Base-by-base conservation (phyloP, 805 yeast genomes). In the Wickerhamomyces xylosicus region DNA sequence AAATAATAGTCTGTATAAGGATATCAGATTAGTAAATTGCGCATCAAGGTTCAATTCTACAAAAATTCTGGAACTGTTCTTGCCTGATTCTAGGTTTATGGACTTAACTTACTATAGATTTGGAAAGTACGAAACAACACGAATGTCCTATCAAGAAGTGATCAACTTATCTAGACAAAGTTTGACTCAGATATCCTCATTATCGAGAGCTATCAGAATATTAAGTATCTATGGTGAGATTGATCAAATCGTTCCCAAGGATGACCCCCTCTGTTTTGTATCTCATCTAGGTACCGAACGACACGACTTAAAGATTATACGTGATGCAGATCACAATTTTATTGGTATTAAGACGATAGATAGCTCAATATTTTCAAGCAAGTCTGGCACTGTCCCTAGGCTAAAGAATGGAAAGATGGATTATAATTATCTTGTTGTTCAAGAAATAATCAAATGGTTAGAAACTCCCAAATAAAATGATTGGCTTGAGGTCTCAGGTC, bases 241-340 rank as follows among this genome's bases (percentile, higher is more conserved):
- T 10, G 97, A 90, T 52, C 56, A 58, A 10, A 67, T 82, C 10
- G 75, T 87, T 7, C 86, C 90, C 1, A 47, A 71, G 1, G 63
- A 65, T 14, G 95, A 85, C 48, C 67, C 79, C 7, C 68, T 79
- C 1, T 48, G 48, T 29, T 85, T 64, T 60, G 74, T 82, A 7
- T 75, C 80, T 47, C 47, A 62, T 9, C 70, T 87, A 36, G 69
- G 66, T 3, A 52, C 55, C 5, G 73, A 87, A 17, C 79, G 82
- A 47, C 63, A 67, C 16, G 15, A 28, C 3, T 61, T 86, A 39
- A 63, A 65, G 29, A 55, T 85, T 7, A 62, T 89, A 10, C 72
- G 73, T 1, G 66, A 64, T 34, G 95, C 95, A 0, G 89, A 85
- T 54, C 97, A 89, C 58, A 85, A 83, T 50, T 87, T 71, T 52